A percentile compares a stretch with the other conserved stretches of the same genome.
phyloP scores from a whole-genome alignment of 148 eudicot species.

The Persicaria maculosa region DNA sequence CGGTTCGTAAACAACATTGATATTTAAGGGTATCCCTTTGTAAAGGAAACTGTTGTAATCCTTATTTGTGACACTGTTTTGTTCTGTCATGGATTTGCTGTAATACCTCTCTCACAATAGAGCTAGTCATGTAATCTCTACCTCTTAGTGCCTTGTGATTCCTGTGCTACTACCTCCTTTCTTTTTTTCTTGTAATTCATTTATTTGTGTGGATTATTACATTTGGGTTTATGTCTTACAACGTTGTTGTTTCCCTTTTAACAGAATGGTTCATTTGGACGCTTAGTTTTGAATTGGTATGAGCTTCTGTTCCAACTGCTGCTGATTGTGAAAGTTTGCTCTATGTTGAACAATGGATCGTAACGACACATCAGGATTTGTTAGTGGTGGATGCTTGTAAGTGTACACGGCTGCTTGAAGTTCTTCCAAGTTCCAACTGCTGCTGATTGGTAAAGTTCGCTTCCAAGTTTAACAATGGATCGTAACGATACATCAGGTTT shows the following conservation, averaged over 20 bases:
- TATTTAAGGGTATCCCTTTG: too few species aligned
- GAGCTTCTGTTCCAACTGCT: constrained; percentile 4
- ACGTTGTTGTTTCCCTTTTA: background rate
- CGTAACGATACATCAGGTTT: constrained; percentile 74
- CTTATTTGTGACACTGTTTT: background rate
- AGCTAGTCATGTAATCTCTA: background rate
- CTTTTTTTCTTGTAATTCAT: background rate
- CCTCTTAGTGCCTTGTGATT: background rate
- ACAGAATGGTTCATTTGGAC: constrained; percentile 1
- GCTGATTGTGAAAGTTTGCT: constrained; percentile 12
- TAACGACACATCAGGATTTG: constrained; percentile 70
- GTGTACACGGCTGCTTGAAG: background rate
- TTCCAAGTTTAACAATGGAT: constrained; percentile 38
- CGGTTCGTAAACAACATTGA: too few species aligned
- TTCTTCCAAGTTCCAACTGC: background rate
- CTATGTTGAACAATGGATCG: constrained; percentile 49
- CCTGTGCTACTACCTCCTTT: background rate
- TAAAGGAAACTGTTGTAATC: background rate
- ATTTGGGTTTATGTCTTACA: background rate
- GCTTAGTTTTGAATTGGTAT: background rate
- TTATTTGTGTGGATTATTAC: background rate
- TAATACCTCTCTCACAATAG: background rate
- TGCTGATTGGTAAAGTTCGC: constrained; percentile 15
- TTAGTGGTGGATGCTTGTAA: constrained; percentile 42
- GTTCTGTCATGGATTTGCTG: background rate